Evolutionary conservation across 768 basidiomycete genomes (phyloP).

Genomic region (Daedalea quercina): DNA sequence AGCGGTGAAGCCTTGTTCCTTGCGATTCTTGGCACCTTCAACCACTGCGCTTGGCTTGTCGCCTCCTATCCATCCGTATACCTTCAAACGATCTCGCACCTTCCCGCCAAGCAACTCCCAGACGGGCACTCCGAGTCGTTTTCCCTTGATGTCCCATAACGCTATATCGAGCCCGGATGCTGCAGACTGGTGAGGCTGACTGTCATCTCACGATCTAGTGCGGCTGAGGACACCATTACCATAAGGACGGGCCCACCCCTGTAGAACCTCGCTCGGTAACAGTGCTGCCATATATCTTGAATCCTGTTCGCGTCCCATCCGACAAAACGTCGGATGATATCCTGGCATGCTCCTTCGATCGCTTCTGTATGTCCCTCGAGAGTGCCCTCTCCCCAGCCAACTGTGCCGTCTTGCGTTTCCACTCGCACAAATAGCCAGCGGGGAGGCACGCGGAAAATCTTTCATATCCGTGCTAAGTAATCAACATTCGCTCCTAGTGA

Average conservation of each 20-base stretch:
- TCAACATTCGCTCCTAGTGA: too few relatives aligned
- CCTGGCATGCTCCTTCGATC: slow-evolving; percentile 57
- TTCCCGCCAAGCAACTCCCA: slow-evolving; percentile 63
- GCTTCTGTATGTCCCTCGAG: slow-evolving; percentile 73
- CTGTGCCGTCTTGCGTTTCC: slow-evolving; percentile 52
- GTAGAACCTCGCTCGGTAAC: slow-evolving; percentile 65
- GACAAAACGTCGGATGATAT: slow-evolving; percentile 52
- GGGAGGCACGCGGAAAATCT: slow-evolving; percentile 64
- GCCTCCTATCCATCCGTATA: slow-evolving; percentile 54
- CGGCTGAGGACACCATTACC: too few relatives aligned
- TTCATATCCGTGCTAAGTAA: background rate
- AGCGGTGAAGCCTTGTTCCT: slow-evolving; percentile 57
- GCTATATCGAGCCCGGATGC: slow-evolving; percentile 62
- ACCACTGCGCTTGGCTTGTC: slow-evolving; percentile 42
- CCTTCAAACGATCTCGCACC: slow-evolving; percentile 51
- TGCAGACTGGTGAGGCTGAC: slow-evolving; percentile 46
- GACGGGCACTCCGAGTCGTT: slow-evolving; percentile 53
- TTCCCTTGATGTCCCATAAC: slow-evolving; percentile 77
- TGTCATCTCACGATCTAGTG: too few relatives aligned
- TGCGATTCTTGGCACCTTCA: slow-evolving; percentile 44
- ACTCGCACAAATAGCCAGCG: slow-evolving; percentile 71
- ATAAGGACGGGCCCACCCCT: slow-evolving; percentile 67
- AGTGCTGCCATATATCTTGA: slow-evolving; percentile 67
- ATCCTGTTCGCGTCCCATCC: slow-evolving; percentile 60
- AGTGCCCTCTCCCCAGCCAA: slow-evolving; percentile 74